Evolutionary conservation across 2,329 filamentous ascomycete species (phyloP).

Genomic region (Zymoseptoria passerinii): DNA sequence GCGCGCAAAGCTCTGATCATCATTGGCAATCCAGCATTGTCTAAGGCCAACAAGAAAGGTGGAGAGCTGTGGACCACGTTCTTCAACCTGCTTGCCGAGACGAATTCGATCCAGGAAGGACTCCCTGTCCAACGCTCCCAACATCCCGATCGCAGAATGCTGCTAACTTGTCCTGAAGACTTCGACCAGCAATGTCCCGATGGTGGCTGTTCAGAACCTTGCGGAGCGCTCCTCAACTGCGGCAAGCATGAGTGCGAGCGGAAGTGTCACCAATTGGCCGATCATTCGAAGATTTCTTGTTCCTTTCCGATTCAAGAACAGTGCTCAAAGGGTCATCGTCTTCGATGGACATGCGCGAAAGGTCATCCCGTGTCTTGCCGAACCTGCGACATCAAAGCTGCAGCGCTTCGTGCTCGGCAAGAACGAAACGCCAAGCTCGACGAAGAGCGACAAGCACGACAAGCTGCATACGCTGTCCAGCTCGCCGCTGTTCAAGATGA

Average conservation of each 20-base stretch:
- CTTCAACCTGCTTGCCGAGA: slow-evolving; percentile 11
- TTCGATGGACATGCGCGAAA: slow-evolving; percentile 41
- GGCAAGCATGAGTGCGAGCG: slow-evolving; percentile 50
- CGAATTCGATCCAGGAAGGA: slow-evolving; percentile 41
- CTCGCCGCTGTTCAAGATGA: slow-evolving; percentile 48
- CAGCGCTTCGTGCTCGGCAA: slow-evolving; percentile 36
- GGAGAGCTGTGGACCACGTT: slow-evolving; percentile 14
- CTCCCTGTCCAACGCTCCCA: slow-evolving; percentile 53
- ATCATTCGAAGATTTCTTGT: slow-evolving; percentile 52
- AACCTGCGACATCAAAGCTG: slow-evolving; percentile 46
- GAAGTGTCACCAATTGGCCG: slow-evolving; percentile 53
- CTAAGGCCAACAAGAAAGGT: slow-evolving; percentile 12
- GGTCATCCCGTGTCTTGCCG: slow-evolving; percentile 35
- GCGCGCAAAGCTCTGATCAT: slow-evolving; percentile 64
- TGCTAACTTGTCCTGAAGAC: slow-evolving; percentile 45
- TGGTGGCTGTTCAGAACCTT: slow-evolving; percentile 58
- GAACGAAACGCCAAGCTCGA: slow-evolving; percentile 47
- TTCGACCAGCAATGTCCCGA: slow-evolving; percentile 59
- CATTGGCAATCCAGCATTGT: slow-evolving; percentile 50
- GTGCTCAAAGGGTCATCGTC: slow-evolving; percentile 48
- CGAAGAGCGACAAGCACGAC: slow-evolving; percentile 36
- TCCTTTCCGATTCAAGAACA: slow-evolving; percentile 34
- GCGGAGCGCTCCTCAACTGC: slow-evolving; percentile 48
- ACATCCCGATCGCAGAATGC: slow-evolving; percentile 44
- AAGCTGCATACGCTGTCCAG: slow-evolving; percentile 39